Evolutionary conservation across 345 rosid genomes (phyloP).

Genomic region (Eucalyptus marginata): DNA sequence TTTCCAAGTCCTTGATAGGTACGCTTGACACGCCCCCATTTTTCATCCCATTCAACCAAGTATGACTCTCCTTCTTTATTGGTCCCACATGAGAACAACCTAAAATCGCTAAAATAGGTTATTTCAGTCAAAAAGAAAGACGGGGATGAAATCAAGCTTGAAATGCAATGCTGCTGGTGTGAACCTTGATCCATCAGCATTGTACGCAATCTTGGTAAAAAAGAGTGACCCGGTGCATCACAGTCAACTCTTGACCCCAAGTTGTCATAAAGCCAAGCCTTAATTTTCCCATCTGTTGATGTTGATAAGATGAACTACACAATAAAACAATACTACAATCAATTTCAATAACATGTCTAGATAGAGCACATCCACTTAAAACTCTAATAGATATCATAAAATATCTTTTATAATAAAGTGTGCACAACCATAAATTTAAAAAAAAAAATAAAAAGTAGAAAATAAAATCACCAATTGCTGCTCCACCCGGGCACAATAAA

Average conservation of each 20-base stretch:
- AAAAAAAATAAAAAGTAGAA: too few species aligned
- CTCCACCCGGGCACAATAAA: neutral
- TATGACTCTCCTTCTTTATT: conserved; percentile 68
- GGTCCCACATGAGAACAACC: conserved; percentile 69
- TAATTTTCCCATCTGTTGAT: conserved; percentile 65
- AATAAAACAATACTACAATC: neutral
- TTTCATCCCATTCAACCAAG: conserved; percentile 84
- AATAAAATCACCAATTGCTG: too few species aligned
- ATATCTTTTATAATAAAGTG: neutral
- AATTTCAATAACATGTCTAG: neutral
- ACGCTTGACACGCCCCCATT: too few species aligned
- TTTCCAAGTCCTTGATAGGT: conserved; percentile 59
- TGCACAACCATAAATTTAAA: neutral
- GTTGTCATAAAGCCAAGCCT: conserved; percentile 71
- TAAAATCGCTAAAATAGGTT: neutral
- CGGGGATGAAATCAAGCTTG: neutral
- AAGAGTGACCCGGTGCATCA: conserved; percentile 52
- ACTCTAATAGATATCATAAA: neutral
- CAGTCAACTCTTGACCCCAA: conserved; percentile 53
- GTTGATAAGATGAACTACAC: conserved; percentile 55
- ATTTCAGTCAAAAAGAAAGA: neutral
- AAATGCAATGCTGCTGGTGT: neutral
- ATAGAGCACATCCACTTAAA: neutral
- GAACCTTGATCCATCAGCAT: conserved; percentile 65
- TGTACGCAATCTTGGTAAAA: conserved; percentile 53